A percentile compares a stretch with the other conserved stretches of the same genome.
These are phyloP conservation scores for Dalbergia cochinchinensis DNA, from an alignment of 306 rosid genomes.

Conservation along the genomic window DNA sequence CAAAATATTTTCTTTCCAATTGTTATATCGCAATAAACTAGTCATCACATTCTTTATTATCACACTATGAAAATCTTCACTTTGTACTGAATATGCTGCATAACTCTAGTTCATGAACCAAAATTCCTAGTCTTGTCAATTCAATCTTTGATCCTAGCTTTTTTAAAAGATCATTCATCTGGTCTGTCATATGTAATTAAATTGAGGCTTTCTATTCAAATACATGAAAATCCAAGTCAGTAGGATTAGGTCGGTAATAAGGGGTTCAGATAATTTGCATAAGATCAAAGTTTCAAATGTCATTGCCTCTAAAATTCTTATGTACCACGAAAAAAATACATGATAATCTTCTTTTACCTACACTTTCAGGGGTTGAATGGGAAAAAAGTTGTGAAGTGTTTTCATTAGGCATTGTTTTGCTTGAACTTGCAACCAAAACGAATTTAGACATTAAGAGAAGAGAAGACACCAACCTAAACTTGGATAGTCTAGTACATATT, in stretches of 20 bases:
- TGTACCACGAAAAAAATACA: too few relatives aligned
- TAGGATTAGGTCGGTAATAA: too few relatives aligned
- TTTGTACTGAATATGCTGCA: not conserved
- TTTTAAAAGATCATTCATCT: not conserved
- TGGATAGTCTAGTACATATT: constrained; percentile 51
- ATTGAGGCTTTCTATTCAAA: not conserved
- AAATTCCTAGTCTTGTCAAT: not conserved
- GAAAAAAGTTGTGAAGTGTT: constrained; percentile 60
- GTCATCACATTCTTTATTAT: not conserved
- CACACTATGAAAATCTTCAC: not conserved
- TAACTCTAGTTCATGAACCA: not conserved
- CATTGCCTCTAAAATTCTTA: too few relatives aligned
- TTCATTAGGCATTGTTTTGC: constrained; percentile 63
- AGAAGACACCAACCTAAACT: constrained; percentile 18
- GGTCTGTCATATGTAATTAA: not conserved
- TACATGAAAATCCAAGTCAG: too few relatives aligned
- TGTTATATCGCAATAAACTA: not conserved
- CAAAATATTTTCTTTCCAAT: not conserved
- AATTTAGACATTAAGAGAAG: constrained; percentile 25
- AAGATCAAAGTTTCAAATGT: too few relatives aligned
- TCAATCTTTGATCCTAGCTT: not conserved
- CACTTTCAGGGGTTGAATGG: constrained; percentile 53
- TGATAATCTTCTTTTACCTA: not conserved
- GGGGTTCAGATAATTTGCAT: too few relatives aligned
- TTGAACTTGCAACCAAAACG: constrained; percentile 63